Evolutionary conservation across 805 yeast genomes (phyloP).

Genomic region (Danielia oregonensis): DNA sequence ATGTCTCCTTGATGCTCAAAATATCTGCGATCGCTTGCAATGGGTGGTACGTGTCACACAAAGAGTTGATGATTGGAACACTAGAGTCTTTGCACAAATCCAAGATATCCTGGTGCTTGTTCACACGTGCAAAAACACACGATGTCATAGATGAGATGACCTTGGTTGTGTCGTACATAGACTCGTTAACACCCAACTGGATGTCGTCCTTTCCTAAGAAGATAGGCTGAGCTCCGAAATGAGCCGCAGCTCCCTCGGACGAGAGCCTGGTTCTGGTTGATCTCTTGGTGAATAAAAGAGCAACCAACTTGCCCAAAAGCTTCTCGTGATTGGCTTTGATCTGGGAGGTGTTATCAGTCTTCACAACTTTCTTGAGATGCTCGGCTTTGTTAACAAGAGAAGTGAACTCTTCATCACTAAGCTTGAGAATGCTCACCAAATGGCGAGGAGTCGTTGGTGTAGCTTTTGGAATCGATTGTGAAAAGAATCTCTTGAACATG

Average conservation of each 20-base stretch:
- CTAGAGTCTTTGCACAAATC: constrained; percentile 72
- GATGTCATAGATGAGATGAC: constrained; percentile 95
- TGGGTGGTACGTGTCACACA: constrained; percentile 93
- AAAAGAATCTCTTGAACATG: constrained; percentile 14
- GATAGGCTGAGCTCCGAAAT: constrained; percentile 95
- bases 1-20: constrained; percentile 78
- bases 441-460: constrained; percentile 49
- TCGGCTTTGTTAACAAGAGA: constrained; percentile 72
- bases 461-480: constrained; percentile 4
- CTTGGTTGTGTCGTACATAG: constrained; percentile 80
- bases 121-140: constrained; percentile 95
- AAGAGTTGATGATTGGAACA: constrained; percentile 90
- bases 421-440: constrained; percentile 75
- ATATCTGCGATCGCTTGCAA: constrained; percentile 92
- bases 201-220: constrained; percentile 95
- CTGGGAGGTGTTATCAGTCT: constrained; percentile 43
- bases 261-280: constrained; percentile 95
- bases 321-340: constrained; percentile 41
- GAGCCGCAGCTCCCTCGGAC: constrained; percentile 89
- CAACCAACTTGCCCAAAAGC: constrained; percentile 75
- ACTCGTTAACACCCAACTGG: constrained; percentile 93
- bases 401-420: constrained; percentile 66
- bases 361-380: constrained; percentile 59
- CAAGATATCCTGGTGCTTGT: constrained; percentile 75
- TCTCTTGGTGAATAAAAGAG: constrained; percentile 83